phyloP scores from a whole-genome alignment of 176 grass and related monocot species.

The Carex scoparia region DNA sequence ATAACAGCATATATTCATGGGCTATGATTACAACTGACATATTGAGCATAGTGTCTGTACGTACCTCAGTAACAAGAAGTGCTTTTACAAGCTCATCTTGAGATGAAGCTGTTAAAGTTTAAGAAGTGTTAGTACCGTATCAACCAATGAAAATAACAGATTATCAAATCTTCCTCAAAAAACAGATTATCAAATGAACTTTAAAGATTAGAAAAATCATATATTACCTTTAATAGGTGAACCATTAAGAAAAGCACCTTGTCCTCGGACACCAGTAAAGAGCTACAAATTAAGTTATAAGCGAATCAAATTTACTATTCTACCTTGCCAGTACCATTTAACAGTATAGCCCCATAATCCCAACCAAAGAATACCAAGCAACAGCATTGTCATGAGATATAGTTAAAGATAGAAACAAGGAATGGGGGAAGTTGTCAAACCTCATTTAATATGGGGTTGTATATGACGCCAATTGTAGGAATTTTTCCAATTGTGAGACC shows the following conservation, averaged over 20 bases:
- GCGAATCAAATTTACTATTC: not conserved
- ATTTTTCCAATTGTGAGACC: conserved; percentile 78
- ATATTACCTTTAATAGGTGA: conserved; percentile 75
- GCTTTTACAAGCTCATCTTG: conserved; percentile 84
- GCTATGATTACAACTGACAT: not conserved
- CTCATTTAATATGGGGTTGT: conserved; percentile 92
- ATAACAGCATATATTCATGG: not conserved
- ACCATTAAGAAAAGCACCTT: conserved; percentile 89
- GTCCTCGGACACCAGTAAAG: conserved; percentile 70
- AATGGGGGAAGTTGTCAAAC: conserved; percentile 27
- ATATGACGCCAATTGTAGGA: conserved; percentile 78
- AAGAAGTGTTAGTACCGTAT: conserved; percentile 9
- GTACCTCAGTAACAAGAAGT: conserved; percentile 96
- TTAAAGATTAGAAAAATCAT: not conserved
- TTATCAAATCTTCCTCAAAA: not conserved
- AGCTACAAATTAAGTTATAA: conserved; percentile 39
- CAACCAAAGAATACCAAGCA: not conserved
- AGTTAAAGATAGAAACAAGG: conserved; percentile 2
- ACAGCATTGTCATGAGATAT: not conserved
- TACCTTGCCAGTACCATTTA: not conserved
- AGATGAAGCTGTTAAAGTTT: conserved; percentile 68
- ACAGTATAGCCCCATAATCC: not conserved
- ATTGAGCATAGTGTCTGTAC: not conserved
- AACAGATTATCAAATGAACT: not conserved
- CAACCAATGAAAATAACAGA: not conserved